Evolutionary conservation across 192 early-diverging fungal species (phyloP).

Genomic region (Coemansia sp.): DNA sequence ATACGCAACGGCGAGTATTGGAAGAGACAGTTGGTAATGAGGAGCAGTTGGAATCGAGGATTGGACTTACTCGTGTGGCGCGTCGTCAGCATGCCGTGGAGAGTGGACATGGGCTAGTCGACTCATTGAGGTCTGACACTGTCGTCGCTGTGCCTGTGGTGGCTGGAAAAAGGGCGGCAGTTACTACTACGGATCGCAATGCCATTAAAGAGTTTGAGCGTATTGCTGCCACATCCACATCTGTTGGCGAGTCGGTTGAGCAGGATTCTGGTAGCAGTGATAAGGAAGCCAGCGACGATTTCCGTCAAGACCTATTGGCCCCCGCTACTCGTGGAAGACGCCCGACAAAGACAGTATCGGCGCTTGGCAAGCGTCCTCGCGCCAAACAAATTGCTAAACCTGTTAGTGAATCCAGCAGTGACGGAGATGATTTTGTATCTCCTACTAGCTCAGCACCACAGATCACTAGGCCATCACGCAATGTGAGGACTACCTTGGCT

Average conservation of each 20-base stretch:
- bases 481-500: conserved; percentile 33
- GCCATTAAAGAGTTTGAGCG: conserved; percentile 34
- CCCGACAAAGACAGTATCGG: background rate
- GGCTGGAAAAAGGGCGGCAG: conserved; percentile 16
- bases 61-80: conserved; percentile 16
- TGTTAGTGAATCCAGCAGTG: background rate
- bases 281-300: conserved; percentile 8
- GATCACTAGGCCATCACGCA: conserved; percentile 41
- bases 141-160: conserved; percentile 25
- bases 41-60: conserved; percentile 15
- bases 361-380: conserved; percentile 7
- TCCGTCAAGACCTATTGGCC: background rate
- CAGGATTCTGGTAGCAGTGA: conserved; percentile 5
- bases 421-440: background rate
- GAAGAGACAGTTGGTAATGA: conserved; percentile 2
- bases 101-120: conserved; percentile 20
- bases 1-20: conserved; percentile 38
- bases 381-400: background rate
- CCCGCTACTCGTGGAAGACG: background rate
- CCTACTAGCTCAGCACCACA: background rate
- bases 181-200: conserved; percentile 28
- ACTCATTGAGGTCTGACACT: conserved; percentile 3
- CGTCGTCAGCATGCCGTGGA: conserved; percentile 33
- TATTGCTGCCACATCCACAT: conserved; percentile 5
- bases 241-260: background rate